These are phyloP conservation scores for Larix kaempferi DNA, from an alignment of 75 land plant genomes.

Conservation along the genomic window DNA sequence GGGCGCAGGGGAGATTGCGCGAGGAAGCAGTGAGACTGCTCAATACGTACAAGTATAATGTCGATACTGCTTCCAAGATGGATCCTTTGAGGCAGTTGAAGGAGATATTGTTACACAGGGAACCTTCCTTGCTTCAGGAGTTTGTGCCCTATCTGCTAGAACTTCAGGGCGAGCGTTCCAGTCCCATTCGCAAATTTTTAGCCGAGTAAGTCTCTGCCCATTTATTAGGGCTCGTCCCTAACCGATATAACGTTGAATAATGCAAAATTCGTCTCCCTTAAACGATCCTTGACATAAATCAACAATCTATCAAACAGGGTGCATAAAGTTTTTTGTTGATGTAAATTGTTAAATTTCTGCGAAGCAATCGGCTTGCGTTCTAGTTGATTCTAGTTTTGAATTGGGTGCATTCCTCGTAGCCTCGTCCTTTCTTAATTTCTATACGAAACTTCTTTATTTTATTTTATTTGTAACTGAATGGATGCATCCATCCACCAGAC, in stretches of 20 bases:
- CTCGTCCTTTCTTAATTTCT: neutral
- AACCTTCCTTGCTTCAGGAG: slow-evolving; percentile 46
- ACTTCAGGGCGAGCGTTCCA: slow-evolving; percentile 51
- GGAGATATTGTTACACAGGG: slow-evolving; percentile 43
- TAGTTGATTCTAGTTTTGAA: no score
- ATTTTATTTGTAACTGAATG: neutral
- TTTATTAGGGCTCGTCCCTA: no score
- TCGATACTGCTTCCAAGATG: slow-evolving; percentile 54
- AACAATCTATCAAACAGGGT: no score
- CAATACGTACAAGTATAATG: slow-evolving; percentile 35
- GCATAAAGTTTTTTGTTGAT: no score
- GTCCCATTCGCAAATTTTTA: slow-evolving; percentile 63
- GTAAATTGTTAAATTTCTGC: no score
- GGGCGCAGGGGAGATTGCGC: slow-evolving; percentile 15
- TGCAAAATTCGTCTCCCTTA: no score
- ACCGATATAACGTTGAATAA: no score
- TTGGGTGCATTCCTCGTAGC: neutral
- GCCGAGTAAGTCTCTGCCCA: slow-evolving; percentile 45
- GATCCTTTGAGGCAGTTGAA: slow-evolving; percentile 41
- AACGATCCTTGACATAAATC: no score
- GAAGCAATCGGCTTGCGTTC: no score
- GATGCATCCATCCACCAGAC: neutral
- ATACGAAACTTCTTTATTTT: no score
- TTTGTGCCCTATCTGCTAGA: slow-evolving; percentile 66
- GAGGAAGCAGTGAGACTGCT: slow-evolving; percentile 42